A percentile compares a stretch with the other conserved stretches of the same genome.
Evolutionary conservation across 2,329 filamentous ascomycete genomes (phyloP).

Genomic region (Pestalotiopsis sp.): DNA sequence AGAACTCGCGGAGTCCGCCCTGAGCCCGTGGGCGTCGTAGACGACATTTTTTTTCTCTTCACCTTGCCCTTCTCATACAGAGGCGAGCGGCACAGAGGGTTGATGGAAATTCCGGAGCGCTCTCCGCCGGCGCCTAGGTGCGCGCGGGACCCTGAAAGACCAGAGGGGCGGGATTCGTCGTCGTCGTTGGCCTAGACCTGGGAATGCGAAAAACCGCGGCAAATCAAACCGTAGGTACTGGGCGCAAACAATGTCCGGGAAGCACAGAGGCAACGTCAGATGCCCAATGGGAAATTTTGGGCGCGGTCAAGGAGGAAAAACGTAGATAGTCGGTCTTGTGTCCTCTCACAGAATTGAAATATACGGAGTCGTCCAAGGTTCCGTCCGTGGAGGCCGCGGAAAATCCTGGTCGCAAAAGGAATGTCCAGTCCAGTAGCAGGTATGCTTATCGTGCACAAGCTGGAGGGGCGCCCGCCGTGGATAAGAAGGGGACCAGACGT

Average conservation of each 20-base stretch:
- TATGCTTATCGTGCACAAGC: neutral
- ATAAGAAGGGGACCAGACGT: neutral
- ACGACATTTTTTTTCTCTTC: slow-evolving; percentile 21
- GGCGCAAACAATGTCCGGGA: neutral
- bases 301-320: neutral
- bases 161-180: neutral
- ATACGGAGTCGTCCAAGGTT: neutral
- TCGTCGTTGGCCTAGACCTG: neutral
- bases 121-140: neutral
- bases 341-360: neutral
- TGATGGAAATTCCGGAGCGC: neutral
- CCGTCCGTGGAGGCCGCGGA: neutral
- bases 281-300: neutral
- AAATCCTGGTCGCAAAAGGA: neutral
- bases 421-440: neutral
- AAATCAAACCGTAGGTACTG: neutral
- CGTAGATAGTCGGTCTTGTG: neutral
- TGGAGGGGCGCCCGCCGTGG: neutral
- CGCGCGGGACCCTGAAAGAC: neutral
- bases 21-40: slow-evolving; percentile 21
- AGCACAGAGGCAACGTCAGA: neutral
- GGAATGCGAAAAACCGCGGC: neutral
- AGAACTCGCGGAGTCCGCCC: slow-evolving; percentile 32
- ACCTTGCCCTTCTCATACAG: neutral
- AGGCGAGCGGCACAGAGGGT: neutral